Base-by-base conservation (phyloP, 768 basidiomycete genomes). In the Pleurotus citrinopileatus region DNA sequence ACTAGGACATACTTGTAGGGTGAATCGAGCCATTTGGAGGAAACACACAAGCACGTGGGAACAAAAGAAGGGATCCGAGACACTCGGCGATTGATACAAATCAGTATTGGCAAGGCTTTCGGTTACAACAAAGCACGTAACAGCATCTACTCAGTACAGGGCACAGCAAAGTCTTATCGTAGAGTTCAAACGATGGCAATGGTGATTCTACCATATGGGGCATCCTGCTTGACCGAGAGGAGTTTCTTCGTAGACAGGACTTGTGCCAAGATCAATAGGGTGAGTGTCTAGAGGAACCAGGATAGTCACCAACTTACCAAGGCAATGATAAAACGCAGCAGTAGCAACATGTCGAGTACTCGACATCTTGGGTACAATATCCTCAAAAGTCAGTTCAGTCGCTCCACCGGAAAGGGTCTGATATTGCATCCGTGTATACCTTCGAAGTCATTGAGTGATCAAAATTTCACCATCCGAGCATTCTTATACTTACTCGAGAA, bases 321-420 rank as follows among this genome's bases (percentile, higher is more conserved):
- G 76, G 64, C 90, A 91, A 59, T 94, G 89, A 66, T 94, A 91
- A 65, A 94, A 86, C 3, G 84, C 91, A 13, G 87, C 82, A 7
- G 91, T 84, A 8, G 89, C 91, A 32, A 93, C 87, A 63, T 85
- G 89, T 8, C 81, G 76, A 3, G 86, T 89, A 60, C 86, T 90
- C 1, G 86, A 81, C 40, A 69, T 64, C 57, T 70, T 78, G 8
- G 89, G 89, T 8, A 83, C 86, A 28, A 93, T 75, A 27, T 74
- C 76, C 55, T 87, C 81, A 62, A 92, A 90, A 8, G 69, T 74
- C 28, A 92, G 70, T 53, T 71, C 67, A 13, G 72, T 68, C 13
- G 71, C 65, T 5, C 73, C 66, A 43, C 67, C 70, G 22, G 86
- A 77, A 51, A 86, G 75, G 0, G 83, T 78, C 56, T 78, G 80